phyloP scores from a whole-genome alignment of 1,284 basidiomycete species.

The Heterobasidion annosum region DNA sequence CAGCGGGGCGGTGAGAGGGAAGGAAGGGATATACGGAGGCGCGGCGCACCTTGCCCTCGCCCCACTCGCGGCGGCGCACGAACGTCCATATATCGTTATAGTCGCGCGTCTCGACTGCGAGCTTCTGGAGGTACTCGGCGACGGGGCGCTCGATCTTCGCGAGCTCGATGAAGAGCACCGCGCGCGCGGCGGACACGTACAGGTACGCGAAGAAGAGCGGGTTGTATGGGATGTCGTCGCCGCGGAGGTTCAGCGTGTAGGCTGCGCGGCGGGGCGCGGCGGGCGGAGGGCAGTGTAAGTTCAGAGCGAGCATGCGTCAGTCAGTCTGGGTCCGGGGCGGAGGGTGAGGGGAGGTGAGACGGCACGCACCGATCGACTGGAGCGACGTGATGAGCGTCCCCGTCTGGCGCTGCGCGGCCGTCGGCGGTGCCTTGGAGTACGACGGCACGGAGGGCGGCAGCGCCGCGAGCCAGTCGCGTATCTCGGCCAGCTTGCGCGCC shows the following conservation, averaged over 20 bases:
- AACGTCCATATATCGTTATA: slow-evolving; percentile 83
- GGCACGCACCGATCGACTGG: slow-evolving; percentile 48
- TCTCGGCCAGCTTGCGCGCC: slow-evolving; percentile 42
- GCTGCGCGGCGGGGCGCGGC: slow-evolving; percentile 27
- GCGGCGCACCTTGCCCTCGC: slow-evolving; percentile 54
- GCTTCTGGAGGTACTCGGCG: slow-evolving; percentile 44
- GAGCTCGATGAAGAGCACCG: slow-evolving; percentile 64
- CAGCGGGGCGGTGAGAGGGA: slow-evolving; percentile 1
- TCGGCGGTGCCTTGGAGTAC: slow-evolving; percentile 52
- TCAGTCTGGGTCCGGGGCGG: slow-evolving; percentile 1
- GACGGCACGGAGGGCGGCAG: slow-evolving; percentile 53
- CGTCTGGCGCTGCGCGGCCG: slow-evolving; percentile 53
- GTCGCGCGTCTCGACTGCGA: slow-evolving; percentile 50
- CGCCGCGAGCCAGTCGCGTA: slow-evolving; percentile 54
- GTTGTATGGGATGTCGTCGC: slow-evolving; percentile 82
- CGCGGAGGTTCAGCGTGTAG: slow-evolving; percentile 78
- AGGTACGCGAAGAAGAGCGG: slow-evolving; percentile 85
- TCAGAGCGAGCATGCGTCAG: no score
- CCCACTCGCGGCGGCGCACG: slow-evolving; percentile 65
- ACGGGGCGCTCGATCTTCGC: slow-evolving; percentile 50
- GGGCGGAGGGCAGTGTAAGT: slow-evolving; percentile 12
- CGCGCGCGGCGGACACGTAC: slow-evolving; percentile 53
- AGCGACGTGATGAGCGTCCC: slow-evolving; percentile 58
- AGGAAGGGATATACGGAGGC: neutral
- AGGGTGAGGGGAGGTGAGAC: slow-evolving; percentile 2